Conservation (phyloP, 2,329 filamentous ascomycete genomes). For the Botrytis byssoidea region DNA sequence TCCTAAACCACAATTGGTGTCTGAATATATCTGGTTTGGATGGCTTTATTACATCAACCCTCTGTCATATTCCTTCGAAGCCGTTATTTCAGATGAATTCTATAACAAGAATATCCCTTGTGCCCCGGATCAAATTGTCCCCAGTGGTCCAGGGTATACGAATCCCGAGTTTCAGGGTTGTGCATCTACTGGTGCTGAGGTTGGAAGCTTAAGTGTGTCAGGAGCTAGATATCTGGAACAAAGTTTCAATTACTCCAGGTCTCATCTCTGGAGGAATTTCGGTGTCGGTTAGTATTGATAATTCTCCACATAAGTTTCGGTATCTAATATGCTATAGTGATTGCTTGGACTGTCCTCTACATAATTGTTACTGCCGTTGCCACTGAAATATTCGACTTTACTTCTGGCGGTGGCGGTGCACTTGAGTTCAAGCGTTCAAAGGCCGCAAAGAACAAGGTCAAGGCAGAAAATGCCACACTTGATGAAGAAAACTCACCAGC, state of each 20-base stretch:
- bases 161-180: constrained; percentile 61
- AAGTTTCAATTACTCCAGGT: constrained; percentile 56
- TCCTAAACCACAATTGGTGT: constrained; percentile 58
- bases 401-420: constrained; percentile 61
- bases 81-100: constrained; percentile 63
- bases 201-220: constrained; percentile 50
- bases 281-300: constrained; percentile 45
- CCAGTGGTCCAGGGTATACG: constrained; percentile 52
- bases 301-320: neutral
- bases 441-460: constrained; percentile 54
- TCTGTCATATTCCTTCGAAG: constrained; percentile 59
- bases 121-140: constrained; percentile 55
- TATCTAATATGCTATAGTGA: constrained; percentile 43
- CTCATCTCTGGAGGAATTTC: constrained; percentile 64
- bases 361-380: constrained; percentile 68
- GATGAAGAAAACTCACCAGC: constrained; percentile 53
- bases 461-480: constrained; percentile 43
- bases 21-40: constrained; percentile 63
- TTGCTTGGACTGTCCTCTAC: constrained; percentile 74
- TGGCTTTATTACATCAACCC: constrained; percentile 53
- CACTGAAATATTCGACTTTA: constrained; percentile 66
- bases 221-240: constrained; percentile 55
- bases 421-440: constrained; percentile 70
- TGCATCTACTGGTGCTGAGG: constrained; percentile 54
- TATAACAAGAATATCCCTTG: constrained; percentile 56